Evolutionary conservation across 2,329 filamentous ascomycete species (phyloP).

Genomic region (Penicillium frequentans): DNA sequence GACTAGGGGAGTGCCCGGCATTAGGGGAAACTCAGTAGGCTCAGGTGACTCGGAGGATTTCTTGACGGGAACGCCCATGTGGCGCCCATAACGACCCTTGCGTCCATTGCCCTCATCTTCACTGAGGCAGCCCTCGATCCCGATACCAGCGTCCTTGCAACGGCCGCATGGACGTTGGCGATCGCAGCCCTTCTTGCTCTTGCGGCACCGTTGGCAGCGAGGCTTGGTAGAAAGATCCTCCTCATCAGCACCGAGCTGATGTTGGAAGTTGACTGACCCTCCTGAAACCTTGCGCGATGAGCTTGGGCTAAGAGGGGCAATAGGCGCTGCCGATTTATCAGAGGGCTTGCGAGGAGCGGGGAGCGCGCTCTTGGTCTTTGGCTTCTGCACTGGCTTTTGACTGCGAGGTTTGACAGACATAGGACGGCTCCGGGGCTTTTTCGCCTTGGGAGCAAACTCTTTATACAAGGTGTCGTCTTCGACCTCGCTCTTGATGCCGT

Average conservation of each 20-base stretch:
- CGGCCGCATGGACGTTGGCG: constrained; percentile 91
- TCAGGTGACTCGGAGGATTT: constrained; percentile 48
- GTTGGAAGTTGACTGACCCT: constrained; percentile 64
- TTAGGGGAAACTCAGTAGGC: constrained; percentile 49
- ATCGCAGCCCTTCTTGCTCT: constrained; percentile 99
- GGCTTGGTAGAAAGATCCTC: constrained; percentile 94
- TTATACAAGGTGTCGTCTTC: constrained; percentile 45
- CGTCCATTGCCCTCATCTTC: constrained; percentile 97
- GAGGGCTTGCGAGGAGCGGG: constrained; percentile 39
- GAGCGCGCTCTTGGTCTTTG: constrained; percentile 36
- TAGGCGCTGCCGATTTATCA: constrained; percentile 31
- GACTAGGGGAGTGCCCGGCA: constrained; percentile 32
- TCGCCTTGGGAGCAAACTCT: constrained; percentile 44
- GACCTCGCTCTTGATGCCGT: constrained; percentile 55
- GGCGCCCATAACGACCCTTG: constrained; percentile 82
- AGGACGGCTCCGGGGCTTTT: constrained; percentile 54
- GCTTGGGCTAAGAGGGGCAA: constrained; percentile 38
- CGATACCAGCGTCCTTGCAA: constrained; percentile 93
- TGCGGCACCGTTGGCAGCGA: constrained; percentile 95
- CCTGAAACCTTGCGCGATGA: constrained; percentile 54
- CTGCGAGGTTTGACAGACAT: constrained; percentile 32
- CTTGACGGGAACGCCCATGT: constrained; percentile 68
- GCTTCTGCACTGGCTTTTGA: constrained; percentile 29
- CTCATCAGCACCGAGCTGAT: constrained; percentile 67
- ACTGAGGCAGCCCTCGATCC: constrained; percentile 89